Percentiles rank a stretch among this genome's conserved stretches.
Evolutionary conservation across 192 early-diverging fungal genomes (phyloP).

Genomic region (Podila epicladia): DNA sequence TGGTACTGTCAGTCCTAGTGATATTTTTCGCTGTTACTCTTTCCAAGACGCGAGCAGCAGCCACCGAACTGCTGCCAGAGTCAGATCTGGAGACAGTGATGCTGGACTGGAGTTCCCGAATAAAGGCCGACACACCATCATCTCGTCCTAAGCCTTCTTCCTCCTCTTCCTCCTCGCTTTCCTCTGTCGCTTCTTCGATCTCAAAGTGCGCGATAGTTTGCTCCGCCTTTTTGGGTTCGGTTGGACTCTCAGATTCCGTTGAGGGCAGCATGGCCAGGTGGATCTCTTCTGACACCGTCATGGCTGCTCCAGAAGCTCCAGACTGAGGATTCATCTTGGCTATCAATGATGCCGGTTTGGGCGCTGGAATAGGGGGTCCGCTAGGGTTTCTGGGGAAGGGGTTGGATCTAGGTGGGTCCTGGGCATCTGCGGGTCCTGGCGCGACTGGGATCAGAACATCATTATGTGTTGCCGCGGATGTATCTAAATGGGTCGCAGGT

Average conservation of each 20-base stretch:
- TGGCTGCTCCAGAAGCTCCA: slow-evolving; percentile 7
- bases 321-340: slow-evolving; percentile 23
- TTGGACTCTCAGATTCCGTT: background rate
- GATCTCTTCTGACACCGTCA: slow-evolving; percentile 40
- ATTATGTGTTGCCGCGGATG: background rate
- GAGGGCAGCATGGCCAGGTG: background rate
- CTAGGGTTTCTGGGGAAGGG: background rate
- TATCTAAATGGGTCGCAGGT: background rate
- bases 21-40: background rate
- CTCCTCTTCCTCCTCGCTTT: slow-evolving; percentile 7
- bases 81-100: slow-evolving; percentile 13
- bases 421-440: background rate
- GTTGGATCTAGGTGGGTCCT: background rate
- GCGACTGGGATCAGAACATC: background rate
- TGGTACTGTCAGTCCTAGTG: slow-evolving; percentile 26
- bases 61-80: slow-evolving; percentile 3
- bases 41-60: background rate
- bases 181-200: background rate
- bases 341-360: slow-evolving; percentile 27
- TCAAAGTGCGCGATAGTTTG: background rate
- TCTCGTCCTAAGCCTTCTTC: slow-evolving; percentile 14
- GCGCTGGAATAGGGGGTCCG: slow-evolving; percentile 27
- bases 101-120: slow-evolving; percentile 40
- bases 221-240: background rate
- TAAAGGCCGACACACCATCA: slow-evolving; percentile 29